phyloP scores from a whole-genome alignment of 2,329 filamentous ascomycete species.

The Pseudogymnoascus pannorum region DNA sequence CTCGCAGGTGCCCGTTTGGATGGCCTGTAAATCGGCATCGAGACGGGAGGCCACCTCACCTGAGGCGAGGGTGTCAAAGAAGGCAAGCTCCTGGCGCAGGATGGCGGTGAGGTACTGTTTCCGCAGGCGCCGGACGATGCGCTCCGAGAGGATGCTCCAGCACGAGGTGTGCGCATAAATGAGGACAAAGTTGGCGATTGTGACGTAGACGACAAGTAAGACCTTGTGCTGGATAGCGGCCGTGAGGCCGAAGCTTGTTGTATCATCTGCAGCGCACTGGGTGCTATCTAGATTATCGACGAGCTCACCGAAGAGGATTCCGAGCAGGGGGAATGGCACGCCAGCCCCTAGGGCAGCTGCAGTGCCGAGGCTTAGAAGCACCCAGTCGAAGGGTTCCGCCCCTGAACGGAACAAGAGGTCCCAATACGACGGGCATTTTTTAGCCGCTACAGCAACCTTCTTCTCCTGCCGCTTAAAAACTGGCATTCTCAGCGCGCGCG shows the following conservation, averaged over 20 bases:
- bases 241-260: constrained; percentile 27
- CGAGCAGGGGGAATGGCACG: constrained; percentile 55
- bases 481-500: background rate
- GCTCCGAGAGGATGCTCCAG: constrained; percentile 43
- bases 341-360: constrained; percentile 47
- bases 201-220: constrained; percentile 52
- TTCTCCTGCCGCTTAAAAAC: background rate
- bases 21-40: constrained; percentile 48
- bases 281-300: constrained; percentile 44
- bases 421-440: background rate
- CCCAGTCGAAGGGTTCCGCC: constrained; percentile 21
- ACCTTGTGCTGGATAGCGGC: constrained; percentile 48
- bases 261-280: background rate
- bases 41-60: constrained; percentile 47
- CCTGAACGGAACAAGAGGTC: constrained; percentile 3
- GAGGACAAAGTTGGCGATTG: constrained; percentile 42
- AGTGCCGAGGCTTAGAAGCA: constrained; percentile 32
- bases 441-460: background rate
- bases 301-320: constrained; percentile 57
- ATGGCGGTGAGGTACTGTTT: constrained; percentile 39
- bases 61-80: constrained; percentile 46
- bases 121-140: constrained; percentile 39
- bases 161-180: constrained; percentile 43
- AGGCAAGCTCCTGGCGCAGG: constrained; percentile 44
- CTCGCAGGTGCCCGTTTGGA: constrained; percentile 51